phyloP scores from a whole-genome alignment of 768 basidiomycete genomes.

The Gautieria morchelliformis region DNA sequence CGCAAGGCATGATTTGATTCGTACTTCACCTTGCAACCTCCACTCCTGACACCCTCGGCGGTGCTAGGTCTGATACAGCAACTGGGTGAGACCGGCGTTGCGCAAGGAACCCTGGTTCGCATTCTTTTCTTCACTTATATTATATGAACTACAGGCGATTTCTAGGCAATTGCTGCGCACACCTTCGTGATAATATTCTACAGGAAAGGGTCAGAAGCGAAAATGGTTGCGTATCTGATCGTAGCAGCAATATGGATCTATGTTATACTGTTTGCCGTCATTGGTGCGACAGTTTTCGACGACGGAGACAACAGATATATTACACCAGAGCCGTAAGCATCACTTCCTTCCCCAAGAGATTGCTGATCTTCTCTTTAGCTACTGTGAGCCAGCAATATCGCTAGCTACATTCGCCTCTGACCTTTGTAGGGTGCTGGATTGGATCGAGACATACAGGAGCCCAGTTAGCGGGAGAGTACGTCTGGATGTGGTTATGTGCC shows the following conservation, averaged over 20 bases:
- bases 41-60: neutral
- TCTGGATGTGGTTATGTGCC: constrained; percentile 37
- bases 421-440: constrained; percentile 34
- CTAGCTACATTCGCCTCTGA: neutral
- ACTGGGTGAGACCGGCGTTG: constrained; percentile 33
- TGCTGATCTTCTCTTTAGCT: neutral
- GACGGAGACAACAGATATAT: constrained; percentile 1
- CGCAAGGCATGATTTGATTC: constrained; percentile 22
- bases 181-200: constrained; percentile 29
- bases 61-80: constrained; percentile 28
- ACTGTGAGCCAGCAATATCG: neutral
- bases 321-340: constrained; percentile 1
- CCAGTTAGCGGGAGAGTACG: constrained; percentile 32
- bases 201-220: constrained; percentile 2
- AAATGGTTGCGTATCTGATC: neutral
- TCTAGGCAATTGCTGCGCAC: constrained; percentile 29
- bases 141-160: neutral
- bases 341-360: neutral
- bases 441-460: constrained; percentile 19
- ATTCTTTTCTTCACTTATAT: neutral
- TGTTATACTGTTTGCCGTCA: neutral
- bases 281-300: neutral
- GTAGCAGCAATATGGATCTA: neutral
- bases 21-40: neutral
- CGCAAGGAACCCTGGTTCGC: constrained; percentile 32